A percentile compares a stretch with the other conserved stretches of the same genome.
Evolutionary conservation across 1,139 yeast species (phyloP).

Genomic region (Lodderomyces oxycetoniae): DNA sequence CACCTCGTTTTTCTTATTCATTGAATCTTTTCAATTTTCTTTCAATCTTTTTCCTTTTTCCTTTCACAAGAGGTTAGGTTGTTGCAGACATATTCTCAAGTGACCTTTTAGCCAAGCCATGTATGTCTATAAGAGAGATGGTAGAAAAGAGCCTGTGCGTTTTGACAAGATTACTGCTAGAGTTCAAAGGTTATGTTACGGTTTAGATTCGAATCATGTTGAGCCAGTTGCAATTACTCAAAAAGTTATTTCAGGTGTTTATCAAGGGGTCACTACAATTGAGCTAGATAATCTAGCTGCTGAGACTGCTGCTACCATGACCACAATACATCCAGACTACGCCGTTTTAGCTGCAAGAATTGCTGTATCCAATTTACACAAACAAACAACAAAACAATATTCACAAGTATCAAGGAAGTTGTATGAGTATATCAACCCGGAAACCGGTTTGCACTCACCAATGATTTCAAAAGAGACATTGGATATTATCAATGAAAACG

Average conservation of each 20-base stretch:
- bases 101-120: conserved; percentile 17
- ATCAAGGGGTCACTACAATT: conserved; percentile 93
- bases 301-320: conserved; percentile 96
- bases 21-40: background rate
- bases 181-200: conserved; percentile 61
- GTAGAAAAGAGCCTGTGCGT: conserved; percentile 81
- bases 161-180: conserved; percentile 61
- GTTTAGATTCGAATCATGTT: conserved; percentile 75
- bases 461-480: conserved; percentile 74
- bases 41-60: background rate
- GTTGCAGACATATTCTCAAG: background rate
- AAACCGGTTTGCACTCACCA: conserved; percentile 65
- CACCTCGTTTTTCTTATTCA: no score
- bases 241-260: conserved; percentile 83
- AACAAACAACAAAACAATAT: conserved; percentile 86
- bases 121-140: conserved; percentile 63
- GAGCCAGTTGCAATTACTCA: conserved; percentile 89
- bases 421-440: conserved; percentile 70
- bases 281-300: conserved; percentile 93
- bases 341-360: conserved; percentile 93
- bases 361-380: conserved; percentile 87
- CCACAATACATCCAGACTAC: conserved; percentile 94
- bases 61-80: background rate
- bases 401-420: conserved; percentile 70
- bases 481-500: conserved; percentile 55